phyloP scores from a whole-genome alignment of 768 basidiomycete species.

The Mrakia frigida region DNA sequence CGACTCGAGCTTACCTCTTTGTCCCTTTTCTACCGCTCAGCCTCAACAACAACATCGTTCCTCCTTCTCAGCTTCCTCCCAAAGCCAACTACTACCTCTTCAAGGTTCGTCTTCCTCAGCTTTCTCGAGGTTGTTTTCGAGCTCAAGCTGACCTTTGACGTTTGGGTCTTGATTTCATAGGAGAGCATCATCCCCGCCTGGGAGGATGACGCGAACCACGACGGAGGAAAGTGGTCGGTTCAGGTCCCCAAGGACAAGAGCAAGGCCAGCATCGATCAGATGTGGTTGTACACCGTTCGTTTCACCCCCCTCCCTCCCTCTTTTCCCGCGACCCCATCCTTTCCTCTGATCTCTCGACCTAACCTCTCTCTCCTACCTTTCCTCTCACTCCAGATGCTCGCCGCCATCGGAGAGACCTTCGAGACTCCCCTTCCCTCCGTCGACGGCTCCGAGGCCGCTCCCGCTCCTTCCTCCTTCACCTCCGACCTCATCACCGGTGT shows the following conservation, averaged over 20 bases:
- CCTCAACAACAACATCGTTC: conserved; percentile 94
- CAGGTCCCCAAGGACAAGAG: conserved; percentile 96
- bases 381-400: conserved; percentile 70
- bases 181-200: conserved; percentile 95
- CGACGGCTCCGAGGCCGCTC: conserved; percentile 37
- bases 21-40: conserved; percentile 45
- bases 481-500: conserved; percentile 70
- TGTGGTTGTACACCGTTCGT: conserved; percentile 95
- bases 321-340: neutral
- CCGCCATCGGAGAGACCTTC: conserved; percentile 98
- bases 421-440: conserved; percentile 62
- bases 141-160: neutral
- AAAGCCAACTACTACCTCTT: conserved; percentile 99
- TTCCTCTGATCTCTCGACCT: neutral
- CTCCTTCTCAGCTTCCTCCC: conserved; percentile 82
- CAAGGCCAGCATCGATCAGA: conserved; percentile 71
- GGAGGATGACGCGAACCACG: conserved; percentile 95
- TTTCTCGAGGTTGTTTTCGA: conserved; percentile 22
- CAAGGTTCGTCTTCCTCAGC: conserved; percentile 58
- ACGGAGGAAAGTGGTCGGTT: conserved; percentile 98
- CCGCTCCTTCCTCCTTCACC: conserved; percentile 46
- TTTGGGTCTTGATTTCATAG: conserved; percentile 39
- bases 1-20: conserved; percentile 7
- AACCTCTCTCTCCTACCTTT: neutral
- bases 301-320: neutral